Percentiles rank a stretch among this genome's conserved stretches.
Evolutionary conservation across 2,329 filamentous ascomycete species (phyloP).

Genomic region (Xylaria sp.): DNA sequence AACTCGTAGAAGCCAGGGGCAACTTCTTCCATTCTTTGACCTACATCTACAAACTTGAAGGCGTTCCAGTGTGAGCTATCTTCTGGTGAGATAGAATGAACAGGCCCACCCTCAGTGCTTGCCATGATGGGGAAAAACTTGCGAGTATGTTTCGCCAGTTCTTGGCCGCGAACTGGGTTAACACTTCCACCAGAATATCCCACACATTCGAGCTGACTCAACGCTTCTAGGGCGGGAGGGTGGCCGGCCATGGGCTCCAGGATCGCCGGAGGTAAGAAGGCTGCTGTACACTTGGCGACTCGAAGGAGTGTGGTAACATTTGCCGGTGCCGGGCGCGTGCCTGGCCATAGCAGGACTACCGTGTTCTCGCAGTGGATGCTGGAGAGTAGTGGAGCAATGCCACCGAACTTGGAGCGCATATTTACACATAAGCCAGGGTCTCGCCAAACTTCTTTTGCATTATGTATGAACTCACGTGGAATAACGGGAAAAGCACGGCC

Average conservation of each 20-base stretch:
- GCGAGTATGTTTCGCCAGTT: constrained; percentile 32
- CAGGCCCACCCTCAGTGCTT: constrained; percentile 38
- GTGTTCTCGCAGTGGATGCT: constrained; percentile 28
- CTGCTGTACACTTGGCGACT: constrained; percentile 25
- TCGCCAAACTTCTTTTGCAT: background rate
- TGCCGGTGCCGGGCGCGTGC: constrained; percentile 31
- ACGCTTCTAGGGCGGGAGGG: constrained; percentile 32
- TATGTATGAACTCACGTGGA: constrained; percentile 30
- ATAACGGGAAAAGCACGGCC: constrained; percentile 29
- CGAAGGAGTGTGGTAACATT: constrained; percentile 35
- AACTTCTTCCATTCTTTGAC: constrained; percentile 46
- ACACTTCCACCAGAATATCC: constrained; percentile 38
- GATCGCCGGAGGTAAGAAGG: constrained; percentile 33
- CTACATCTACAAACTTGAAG: constrained; percentile 41
- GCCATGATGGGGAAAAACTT: constrained; percentile 37
- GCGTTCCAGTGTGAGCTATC: constrained; percentile 39
- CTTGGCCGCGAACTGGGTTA: constrained; percentile 36
- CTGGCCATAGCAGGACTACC: constrained; percentile 31
- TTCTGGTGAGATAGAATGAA: constrained; percentile 23
- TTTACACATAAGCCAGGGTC: background rate
- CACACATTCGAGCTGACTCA: constrained; percentile 30
- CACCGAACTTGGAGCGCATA: constrained; percentile 28
- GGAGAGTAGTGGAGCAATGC: constrained; percentile 24
- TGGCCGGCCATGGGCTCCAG: constrained; percentile 37
- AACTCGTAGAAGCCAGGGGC: constrained; percentile 46